Evolutionary conservation across 1,284 basidiomycete species (phyloP).

Genomic region (Cutaneotrichosporon cutaneum): DNA sequence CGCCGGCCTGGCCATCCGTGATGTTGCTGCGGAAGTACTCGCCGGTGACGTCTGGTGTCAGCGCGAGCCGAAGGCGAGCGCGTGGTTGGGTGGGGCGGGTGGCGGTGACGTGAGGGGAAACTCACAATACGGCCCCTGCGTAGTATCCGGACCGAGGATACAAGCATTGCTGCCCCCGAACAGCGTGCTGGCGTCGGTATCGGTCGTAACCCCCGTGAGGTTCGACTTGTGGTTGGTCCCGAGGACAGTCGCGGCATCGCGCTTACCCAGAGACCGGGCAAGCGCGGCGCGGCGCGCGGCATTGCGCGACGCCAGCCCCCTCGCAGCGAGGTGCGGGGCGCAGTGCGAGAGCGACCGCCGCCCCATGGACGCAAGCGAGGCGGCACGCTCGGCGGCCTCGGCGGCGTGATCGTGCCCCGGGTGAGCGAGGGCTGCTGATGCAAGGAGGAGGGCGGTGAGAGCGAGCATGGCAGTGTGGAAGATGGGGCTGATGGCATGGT

Average conservation of each 20-base stretch:
- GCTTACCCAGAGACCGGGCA: background rate
- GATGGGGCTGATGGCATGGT: background rate
- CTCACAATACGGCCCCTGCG: constrained; percentile 30
- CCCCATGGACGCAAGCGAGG: constrained; percentile 10
- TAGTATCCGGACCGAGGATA: constrained; percentile 27
- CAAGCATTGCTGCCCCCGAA: constrained; percentile 22
- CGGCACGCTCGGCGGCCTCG: constrained; percentile 16
- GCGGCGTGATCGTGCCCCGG: constrained; percentile 20
- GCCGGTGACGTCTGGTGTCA: constrained; percentile 24
- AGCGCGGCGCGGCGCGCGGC: constrained; percentile 8
- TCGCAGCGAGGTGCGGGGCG: constrained; percentile 8
- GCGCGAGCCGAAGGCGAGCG: background rate
- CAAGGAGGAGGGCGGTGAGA: constrained; percentile 50
- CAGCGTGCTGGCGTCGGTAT: constrained; percentile 13
- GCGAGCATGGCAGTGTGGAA: constrained; percentile 62
- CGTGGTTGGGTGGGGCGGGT: too few species aligned
- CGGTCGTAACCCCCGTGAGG: constrained; percentile 23
- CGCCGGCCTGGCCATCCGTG: constrained; percentile 58
- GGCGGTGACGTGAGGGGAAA: too few species aligned
- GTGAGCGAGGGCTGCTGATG: constrained; percentile 18
- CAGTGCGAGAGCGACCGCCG: constrained; percentile 21
- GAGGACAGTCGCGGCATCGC: constrained; percentile 12
- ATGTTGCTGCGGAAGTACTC: constrained; percentile 56
- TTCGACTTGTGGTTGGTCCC: constrained; percentile 16
- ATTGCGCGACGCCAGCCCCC: constrained; percentile 17